A percentile compares a stretch with the other conserved stretches of the same genome.
Evolutionary conservation across 345 rosid genomes (phyloP).

Genomic region (Eucalyptus erythrocorys): DNA sequence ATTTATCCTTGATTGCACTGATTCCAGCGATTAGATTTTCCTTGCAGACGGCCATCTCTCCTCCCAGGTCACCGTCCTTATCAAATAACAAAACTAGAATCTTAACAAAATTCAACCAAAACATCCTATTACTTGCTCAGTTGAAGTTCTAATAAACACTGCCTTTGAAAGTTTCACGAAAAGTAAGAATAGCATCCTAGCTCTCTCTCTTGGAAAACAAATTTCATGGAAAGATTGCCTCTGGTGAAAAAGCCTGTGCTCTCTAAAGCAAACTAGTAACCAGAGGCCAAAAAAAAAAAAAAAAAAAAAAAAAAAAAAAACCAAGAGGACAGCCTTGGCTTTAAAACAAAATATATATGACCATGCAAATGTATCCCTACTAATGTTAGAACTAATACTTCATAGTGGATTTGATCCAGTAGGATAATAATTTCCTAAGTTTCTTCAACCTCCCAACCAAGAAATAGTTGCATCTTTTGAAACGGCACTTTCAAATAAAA

Average conservation of each 20-base stretch:
- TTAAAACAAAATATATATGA: background rate
- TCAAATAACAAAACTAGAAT: conserved; percentile 29
- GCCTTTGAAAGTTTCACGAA: background rate
- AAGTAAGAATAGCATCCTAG: background rate
- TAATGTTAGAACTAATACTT: background rate
- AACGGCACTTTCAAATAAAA: background rate
- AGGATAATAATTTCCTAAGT: background rate
- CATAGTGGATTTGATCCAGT: background rate
- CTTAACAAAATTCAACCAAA: conserved; percentile 3
- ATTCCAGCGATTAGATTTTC: conserved; percentile 36
- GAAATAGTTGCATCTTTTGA: background rate
- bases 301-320: background rate
- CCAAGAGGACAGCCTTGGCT: background rate
- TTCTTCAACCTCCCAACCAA: background rate
- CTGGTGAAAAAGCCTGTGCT: background rate
- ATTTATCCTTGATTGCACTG: conserved; percentile 33
- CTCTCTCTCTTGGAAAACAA: background rate
- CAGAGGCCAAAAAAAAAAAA: background rate
- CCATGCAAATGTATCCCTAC: background rate
- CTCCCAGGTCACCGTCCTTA: conserved; percentile 43
- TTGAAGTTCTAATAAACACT: background rate
- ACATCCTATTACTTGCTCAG: background rate
- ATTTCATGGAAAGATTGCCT: background rate
- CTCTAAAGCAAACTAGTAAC: background rate
- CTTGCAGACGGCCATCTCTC: conserved; percentile 23